These are phyloP conservation scores for Candida jianshihensis DNA, from an alignment of 805 yeast species.

Conservation along the genomic window DNA sequence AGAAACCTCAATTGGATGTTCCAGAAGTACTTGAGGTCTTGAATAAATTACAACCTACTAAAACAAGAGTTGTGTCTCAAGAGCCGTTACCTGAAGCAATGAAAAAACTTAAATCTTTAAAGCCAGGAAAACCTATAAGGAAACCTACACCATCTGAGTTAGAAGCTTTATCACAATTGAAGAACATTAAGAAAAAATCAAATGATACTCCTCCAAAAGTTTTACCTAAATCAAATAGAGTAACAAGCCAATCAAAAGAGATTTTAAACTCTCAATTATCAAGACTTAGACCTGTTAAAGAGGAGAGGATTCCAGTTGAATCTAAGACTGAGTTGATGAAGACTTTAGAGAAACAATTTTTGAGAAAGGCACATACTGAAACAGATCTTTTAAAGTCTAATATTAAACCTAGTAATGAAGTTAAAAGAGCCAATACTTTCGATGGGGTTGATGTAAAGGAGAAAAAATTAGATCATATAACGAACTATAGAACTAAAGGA, in stretches of 20 bases:
- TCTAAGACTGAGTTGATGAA: not conserved
- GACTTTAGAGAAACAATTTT: slow-evolving; percentile 10
- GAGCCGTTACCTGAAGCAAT: slow-evolving; percentile 7
- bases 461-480: slow-evolving; percentile 22
- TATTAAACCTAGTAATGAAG: not conserved
- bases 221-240: slow-evolving; percentile 16
- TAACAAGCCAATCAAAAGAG: slow-evolving; percentile 16
- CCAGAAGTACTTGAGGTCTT: slow-evolving; percentile 1
- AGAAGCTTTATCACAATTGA: slow-evolving; percentile 15
- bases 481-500: slow-evolving; percentile 27
- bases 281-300: slow-evolving; percentile 9
- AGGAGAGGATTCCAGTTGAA: not conserved
- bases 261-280: slow-evolving; percentile 10
- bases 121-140: slow-evolving; percentile 17
- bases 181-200: slow-evolving; percentile 9
- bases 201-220: slow-evolving; percentile 4
- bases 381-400: slow-evolving; percentile 5
- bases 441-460: slow-evolving; percentile 5
- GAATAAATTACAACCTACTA: slow-evolving; percentile 3
- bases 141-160: slow-evolving; percentile 13
- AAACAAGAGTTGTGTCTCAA: not conserved
- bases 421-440: slow-evolving; percentile 19
- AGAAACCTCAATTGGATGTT: slow-evolving; percentile 2
- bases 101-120: slow-evolving; percentile 7
- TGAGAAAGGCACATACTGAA: slow-evolving; percentile 15